These are phyloP conservation scores for Trypanosoma theileri DNA, from an alignment of 208 protist species.

Conservation along the genomic window DNA sequence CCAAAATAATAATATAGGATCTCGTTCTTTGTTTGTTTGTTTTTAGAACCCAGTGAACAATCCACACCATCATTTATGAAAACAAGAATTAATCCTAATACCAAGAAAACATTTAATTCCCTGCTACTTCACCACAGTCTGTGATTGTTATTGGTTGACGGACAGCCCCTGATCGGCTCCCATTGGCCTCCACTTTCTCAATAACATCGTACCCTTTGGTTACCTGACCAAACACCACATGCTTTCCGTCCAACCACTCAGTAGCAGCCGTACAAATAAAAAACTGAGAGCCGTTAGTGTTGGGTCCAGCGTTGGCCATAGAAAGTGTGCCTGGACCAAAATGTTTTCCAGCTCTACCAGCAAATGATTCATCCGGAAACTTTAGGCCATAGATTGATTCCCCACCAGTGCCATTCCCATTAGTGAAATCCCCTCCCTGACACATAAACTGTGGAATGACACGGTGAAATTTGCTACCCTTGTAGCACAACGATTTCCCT, in stretches of 20 bases:
- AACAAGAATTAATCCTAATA: not conserved
- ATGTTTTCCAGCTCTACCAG: slow-evolving; percentile 79
- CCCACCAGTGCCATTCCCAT: slow-evolving; percentile 90
- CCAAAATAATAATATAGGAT: no score
- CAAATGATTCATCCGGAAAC: slow-evolving; percentile 94
- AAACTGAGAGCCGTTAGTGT: slow-evolving; percentile 89
- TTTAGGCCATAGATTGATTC: slow-evolving; percentile 92
- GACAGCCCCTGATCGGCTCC: slow-evolving; percentile 71
- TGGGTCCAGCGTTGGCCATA: slow-evolving; percentile 74
- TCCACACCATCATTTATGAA: no score
- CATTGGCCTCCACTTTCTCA: slow-evolving; percentile 66
- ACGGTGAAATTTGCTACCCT: slow-evolving; percentile 95
- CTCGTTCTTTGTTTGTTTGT: no score
- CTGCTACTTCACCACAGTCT: slow-evolving; percentile 76
- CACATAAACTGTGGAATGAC: slow-evolving; percentile 94
- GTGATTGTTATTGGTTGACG: slow-evolving; percentile 67
- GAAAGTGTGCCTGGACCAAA: slow-evolving; percentile 65
- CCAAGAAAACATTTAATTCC: slow-evolving; percentile 22
- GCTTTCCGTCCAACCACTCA: slow-evolving; percentile 90
- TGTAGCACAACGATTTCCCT: slow-evolving; percentile 94
- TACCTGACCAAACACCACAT: slow-evolving; percentile 95
- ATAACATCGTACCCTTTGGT: slow-evolving; percentile 87
- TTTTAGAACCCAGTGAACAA: no score
- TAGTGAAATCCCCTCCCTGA: slow-evolving; percentile 97
- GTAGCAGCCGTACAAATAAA: slow-evolving; percentile 73